Conservation (phyloP, 1,284 basidiomycete genomes). For the Trametes pubescens region DNA sequence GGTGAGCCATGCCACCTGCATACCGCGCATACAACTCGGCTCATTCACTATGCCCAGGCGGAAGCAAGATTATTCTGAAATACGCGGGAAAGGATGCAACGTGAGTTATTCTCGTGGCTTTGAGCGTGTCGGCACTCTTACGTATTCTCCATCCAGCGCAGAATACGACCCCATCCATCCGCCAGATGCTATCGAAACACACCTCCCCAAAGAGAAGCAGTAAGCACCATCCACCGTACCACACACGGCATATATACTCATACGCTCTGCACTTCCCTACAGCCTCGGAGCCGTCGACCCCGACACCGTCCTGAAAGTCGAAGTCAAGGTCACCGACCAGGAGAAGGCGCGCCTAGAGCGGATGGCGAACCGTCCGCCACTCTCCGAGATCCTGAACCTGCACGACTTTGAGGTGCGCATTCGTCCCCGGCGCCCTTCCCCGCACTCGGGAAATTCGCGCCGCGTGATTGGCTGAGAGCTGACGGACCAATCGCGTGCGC, state of each 20-base stretch:
- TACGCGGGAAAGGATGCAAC: constrained; percentile 84
- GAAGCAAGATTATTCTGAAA: constrained; percentile 70
- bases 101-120: constrained; percentile 43
- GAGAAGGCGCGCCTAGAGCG: constrained; percentile 67
- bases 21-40: background rate
- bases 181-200: constrained; percentile 85
- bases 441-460: constrained; percentile 7
- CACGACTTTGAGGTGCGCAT: constrained; percentile 88
- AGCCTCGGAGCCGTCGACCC: constrained; percentile 78
- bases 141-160: constrained; percentile 48
- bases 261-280: constrained; percentile 22
- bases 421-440: constrained; percentile 1
- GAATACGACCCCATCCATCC: constrained; percentile 92
- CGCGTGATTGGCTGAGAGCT: constrained; percentile 20
- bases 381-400: constrained; percentile 84
- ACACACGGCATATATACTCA: background rate
- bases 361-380: constrained; percentile 64
- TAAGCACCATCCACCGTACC: constrained; percentile 44
- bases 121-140: background rate
- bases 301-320: constrained; percentile 63
- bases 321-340: constrained; percentile 63
- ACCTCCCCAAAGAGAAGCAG: constrained; percentile 83
- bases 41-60: constrained; percentile 47
- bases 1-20: constrained; percentile 46
- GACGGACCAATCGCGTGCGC: constrained; percentile 12